Base-by-base conservation (phyloP, 495 filamentous ascomycete genomes). In the Podospora tetraspora region DNA sequence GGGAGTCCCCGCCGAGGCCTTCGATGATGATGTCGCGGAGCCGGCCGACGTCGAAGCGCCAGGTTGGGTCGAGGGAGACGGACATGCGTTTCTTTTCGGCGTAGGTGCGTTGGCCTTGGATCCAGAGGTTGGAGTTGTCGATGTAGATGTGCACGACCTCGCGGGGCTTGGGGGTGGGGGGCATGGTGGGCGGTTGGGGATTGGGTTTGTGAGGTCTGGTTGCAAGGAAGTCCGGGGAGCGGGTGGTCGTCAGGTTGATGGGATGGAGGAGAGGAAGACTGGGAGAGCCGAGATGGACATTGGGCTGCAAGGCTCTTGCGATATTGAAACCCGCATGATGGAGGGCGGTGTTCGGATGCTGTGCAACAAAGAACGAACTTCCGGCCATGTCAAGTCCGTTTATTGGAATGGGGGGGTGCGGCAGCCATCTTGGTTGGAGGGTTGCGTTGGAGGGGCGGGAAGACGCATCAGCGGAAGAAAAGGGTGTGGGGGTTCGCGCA, bases 111-210 rank as follows among this genome's bases (percentile, higher is more conserved):
- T 59, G 63, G 6, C 68, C 68, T 30, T 66, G 59, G n/a, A 69
- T 66, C 63, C 68, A 69, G 9, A 69, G 59, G 63, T 66, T 69
- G 8, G 68, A 69, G 27, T 69, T 69, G 68, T 69, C 68, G 25
- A 66, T 69, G 43, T 62, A 66, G 43, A 69, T 69, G 57, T 57
- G 62, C 16, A 66, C 52, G 12, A 52, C 43, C 43, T 52, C 43
- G 16, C 43, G 43, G 43, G 19, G 43, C 19, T 8, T 19, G 16
- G 43, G 43, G 16, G 43, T 52, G 43, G 43, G 13, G 43, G 32
- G 3, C 11, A 30, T 30, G 13, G 34, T 19, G 2, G 43, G 43
- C 2, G 43, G 16, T 52, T n/a, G 19, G 16, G 1, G 4, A 1
- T 52, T 6, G 16, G 34, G 13, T 43, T 16, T 43, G 13, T 16